Conservation (phyloP, 345 rosid species). For the Populus tremula region DNA sequence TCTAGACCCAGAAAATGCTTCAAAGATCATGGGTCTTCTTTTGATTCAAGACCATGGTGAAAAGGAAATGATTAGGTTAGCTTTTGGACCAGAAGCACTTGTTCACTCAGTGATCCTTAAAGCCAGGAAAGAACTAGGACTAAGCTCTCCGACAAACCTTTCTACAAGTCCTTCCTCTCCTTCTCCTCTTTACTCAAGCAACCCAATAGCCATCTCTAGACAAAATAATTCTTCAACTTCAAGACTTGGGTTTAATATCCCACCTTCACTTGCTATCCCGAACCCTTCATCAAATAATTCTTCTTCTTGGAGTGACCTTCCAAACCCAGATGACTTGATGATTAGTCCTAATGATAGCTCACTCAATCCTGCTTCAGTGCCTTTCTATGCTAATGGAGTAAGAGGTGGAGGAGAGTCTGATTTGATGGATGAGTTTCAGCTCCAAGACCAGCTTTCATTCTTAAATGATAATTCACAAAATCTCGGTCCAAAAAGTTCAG, state of each 20-base stretch:
- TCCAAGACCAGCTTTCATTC: conserved; percentile 64
- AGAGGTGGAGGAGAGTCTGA: conserved; percentile 52
- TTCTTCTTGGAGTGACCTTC: conserved; percentile 47
- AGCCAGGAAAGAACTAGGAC: conserved; percentile 69
- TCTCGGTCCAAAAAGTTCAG: conserved; percentile 39
- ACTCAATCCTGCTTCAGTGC: conserved; percentile 63
- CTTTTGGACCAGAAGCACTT: conserved; percentile 80
- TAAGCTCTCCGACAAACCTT: conserved; percentile 36
- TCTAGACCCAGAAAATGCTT: conserved; percentile 82
- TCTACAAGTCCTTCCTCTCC: conserved; percentile 51
- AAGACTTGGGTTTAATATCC: conserved; percentile 34
- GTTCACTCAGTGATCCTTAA: conserved; percentile 66
- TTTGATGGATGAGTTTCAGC: conserved; percentile 58
- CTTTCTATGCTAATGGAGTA: conserved; percentile 47
- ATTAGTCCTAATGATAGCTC: conserved; percentile 42
- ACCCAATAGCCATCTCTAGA: conserved; percentile 35
- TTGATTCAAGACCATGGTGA: conserved; percentile 93
- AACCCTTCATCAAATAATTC: conserved; percentile 32
- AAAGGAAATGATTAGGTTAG: conserved; percentile 88
- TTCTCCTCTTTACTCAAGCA: conserved; percentile 38
- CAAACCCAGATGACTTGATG: conserved; percentile 49
- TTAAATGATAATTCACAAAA: conserved; percentile 47
- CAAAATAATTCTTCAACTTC: conserved; percentile 39
- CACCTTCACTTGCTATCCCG: conserved; percentile 40
- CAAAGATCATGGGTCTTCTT: conserved; percentile 90